Evolutionary conservation across 768 basidiomycete species (phyloP).

Genomic region (Tricholoma terreum): DNA sequence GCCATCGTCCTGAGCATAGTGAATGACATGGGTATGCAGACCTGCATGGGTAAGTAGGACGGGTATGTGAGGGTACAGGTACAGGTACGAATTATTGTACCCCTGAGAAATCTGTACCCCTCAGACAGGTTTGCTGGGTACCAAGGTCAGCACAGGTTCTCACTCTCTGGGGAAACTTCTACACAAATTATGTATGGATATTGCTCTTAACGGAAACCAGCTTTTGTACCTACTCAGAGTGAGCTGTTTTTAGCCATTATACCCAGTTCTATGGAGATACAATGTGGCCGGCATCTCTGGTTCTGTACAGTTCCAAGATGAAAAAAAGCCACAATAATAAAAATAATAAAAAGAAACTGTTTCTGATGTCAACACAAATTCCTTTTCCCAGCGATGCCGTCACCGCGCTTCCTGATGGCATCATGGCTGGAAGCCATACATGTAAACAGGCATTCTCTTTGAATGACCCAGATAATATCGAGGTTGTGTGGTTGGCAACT

Average conservation of each 20-base stretch:
- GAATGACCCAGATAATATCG: neutral
- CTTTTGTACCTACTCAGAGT: neutral
- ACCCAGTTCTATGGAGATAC: too few relatives aligned
- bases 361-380: too few relatives aligned
- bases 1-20: too few relatives aligned
- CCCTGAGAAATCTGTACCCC: neutral
- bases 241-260: too few relatives aligned
- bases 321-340: neutral
- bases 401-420: neutral
- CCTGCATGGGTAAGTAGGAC: neutral
- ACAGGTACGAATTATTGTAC: neutral
- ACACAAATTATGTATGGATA: neutral
- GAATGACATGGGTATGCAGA: neutral
- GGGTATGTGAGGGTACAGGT: neutral
- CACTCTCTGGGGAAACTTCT: neutral
- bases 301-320: neutral
- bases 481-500: neutral
- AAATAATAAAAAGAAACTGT: neutral
- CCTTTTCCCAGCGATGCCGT: too few relatives aligned
- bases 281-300: neutral
- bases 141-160: neutral
- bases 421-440: neutral
- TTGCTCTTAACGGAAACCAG: neutral
- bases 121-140: neutral
- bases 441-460: neutral